Base-by-base conservation (phyloP, 345 rosid species). In the Camelina sativa region DNA sequence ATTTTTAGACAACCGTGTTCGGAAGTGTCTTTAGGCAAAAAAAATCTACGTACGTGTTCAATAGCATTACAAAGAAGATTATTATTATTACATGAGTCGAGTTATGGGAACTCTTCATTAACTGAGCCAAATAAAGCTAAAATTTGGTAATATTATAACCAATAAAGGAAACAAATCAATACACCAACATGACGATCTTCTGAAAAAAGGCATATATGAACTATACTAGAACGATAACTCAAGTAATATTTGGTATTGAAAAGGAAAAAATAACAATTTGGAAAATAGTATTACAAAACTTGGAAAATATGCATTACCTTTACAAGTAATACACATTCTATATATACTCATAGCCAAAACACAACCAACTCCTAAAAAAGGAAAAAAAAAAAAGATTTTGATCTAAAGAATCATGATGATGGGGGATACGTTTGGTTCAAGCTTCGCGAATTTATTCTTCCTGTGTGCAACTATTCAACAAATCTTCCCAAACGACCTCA, bases 391-490 rank as follows among this genome's bases (percentile, higher is more conserved):
- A 22, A 35, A 60, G 4, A 23, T 34, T 64, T 13, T 63, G 16
- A 13, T 40, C 50, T 46, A 15, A 7, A 44, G 3, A 35, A 25
- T 25, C 30, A 74, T 65, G 72, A 65, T 74, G 60, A 74, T 57
- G 72, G 78, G 78, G 47, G 30, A 74, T 56, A 52, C 61, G 19
- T 63, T 73, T 67, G 61, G 71, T 15, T 67, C 87, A 4, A 43
- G 74, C 46, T 11, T 82, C 30, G 88, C 85, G 1, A 76, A 75
- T 69, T 7, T 82, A 6, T 72, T 85, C 79, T 81, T 86, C 71
- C 22, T 84, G 4, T 82, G 84, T 87, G 88, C 86, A 30, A 69
- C 84, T 55, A 65, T 85, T 43, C 79, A 81, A 50, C 83, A 85
- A 28, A 77, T 78, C 74, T 81, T 82, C 55, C 93, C 91, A 0